phyloP scores from a whole-genome alignment of 345 rosid species.

The Syzygium oleosum region DNA sequence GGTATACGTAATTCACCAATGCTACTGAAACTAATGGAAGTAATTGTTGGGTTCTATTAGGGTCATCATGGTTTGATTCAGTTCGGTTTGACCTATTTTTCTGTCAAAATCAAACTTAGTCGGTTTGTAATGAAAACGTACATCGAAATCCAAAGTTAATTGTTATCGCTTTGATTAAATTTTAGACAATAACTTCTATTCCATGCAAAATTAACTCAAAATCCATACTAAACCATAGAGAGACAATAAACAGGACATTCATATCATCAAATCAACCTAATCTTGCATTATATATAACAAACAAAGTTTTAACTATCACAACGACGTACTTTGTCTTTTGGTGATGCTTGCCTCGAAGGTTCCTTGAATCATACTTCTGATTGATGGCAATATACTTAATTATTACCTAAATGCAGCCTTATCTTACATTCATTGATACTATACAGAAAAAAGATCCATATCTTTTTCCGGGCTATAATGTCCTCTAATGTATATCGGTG shows the following conservation, averaged over 20 bases:
- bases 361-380: background rate
- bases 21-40: background rate
- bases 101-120: background rate
- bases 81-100: background rate
- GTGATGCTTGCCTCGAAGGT: background rate
- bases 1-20: background rate
- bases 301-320: background rate
- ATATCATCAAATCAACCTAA: background rate
- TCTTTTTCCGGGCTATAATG: background rate
- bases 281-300: background rate
- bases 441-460: background rate
- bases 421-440: background rate
- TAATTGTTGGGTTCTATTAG: background rate
- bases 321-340: background rate
- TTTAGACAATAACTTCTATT: background rate
- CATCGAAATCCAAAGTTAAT: background rate
- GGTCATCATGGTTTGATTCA: background rate
- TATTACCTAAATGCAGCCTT: background rate
- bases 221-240: background rate
- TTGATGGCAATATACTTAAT: background rate
- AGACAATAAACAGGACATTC: background rate
- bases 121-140: background rate
- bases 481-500: background rate
- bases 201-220: background rate
- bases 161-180: background rate